Percentiles rank a stretch among this genome's conserved stretches.
phyloP scores from a whole-genome alignment of 805 yeast genomes.

The Priceomyces carsonii region DNA sequence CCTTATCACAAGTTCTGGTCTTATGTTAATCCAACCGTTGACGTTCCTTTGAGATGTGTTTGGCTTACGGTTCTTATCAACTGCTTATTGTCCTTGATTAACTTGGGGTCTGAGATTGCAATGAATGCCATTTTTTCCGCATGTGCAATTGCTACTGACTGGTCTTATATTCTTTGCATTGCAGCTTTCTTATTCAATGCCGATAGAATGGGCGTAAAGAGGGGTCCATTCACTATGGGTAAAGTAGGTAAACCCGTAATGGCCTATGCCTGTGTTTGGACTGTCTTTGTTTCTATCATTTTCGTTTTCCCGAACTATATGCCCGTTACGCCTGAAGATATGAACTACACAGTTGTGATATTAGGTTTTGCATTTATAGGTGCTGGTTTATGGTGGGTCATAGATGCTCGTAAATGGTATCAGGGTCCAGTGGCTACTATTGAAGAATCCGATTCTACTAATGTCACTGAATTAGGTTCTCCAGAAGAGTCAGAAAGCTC shows the following conservation, averaged over 20 bases:
- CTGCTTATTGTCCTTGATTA: neutral
- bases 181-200: slow-evolving; percentile 2
- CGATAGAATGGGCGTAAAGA: slow-evolving; percentile 1
- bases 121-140: slow-evolving; percentile 4
- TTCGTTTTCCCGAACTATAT: slow-evolving; percentile 3
- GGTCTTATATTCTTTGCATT: slow-evolving; percentile 2
- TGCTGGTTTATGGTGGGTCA: slow-evolving; percentile 1
- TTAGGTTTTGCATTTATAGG: neutral
- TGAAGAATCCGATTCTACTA: neutral
- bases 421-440: slow-evolving; percentile 2
- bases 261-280: slow-evolving; percentile 4
- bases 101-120: slow-evolving; percentile 4
- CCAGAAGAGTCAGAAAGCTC: too few relatives aligned
- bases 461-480: neutral
- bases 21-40: slow-evolving; percentile 1
- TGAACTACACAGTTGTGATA: slow-evolving; percentile 2
- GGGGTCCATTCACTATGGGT: slow-evolving; percentile 1
- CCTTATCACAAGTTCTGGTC: slow-evolving; percentile 4
- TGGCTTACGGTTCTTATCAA: slow-evolving; percentile 3
- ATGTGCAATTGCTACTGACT: slow-evolving; percentile 4
- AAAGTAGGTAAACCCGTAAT: slow-evolving; percentile 1
- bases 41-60: slow-evolving; percentile 2
- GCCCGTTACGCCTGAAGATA: slow-evolving; percentile 3
- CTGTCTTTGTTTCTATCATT: slow-evolving; percentile 3
- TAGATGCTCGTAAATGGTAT: slow-evolving; percentile 4